Evolutionary conservation across 2,329 filamentous ascomycete species (phyloP), one percentile per base, ranked within the genome.

Genomic region (Alternaria gaisen): DNA sequence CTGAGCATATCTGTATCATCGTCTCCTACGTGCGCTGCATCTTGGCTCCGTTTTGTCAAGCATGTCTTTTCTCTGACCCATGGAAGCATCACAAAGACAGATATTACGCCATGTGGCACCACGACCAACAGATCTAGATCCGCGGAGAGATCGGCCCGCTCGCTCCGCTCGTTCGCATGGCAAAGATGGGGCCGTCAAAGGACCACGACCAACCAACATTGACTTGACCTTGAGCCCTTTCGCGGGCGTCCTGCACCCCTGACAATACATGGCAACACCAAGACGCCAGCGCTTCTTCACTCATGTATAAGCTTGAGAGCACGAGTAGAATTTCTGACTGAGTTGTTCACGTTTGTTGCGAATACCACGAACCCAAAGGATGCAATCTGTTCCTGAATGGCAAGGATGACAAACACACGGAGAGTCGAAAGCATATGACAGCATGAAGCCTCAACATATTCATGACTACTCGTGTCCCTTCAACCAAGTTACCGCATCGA

Each of bases 91-190:
- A 8, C 12, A 34, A 36, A 22, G 46, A 8, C 46, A 48, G 16
- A 10, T 7, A 48, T 34, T 48, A 48, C 32, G 18, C 46, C 30
- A 48, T 48, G 46, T 48, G 46, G 46, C 30, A 24, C 46, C 30
- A 48, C 46, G n/a, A 12, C 46, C 46, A 48, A 48, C 41, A 42
- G 22, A 52, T 36, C 30, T 9, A 44, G 16, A 43, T 53, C 32
- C 24, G 26, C 50, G 18, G 24, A 22, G 32, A 53, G 40, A 40
- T 46, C 40, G 56, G 38, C 50, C 56, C 56, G 53, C 56, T 32
- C 24, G 52, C 34, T 53, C 56, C 56, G 56, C 56, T n/a, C 20
- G 56, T 59, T 59, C 30, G 52, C 56, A 59, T 50, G 41, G 52
- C 26, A 55, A 56, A 41, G 30, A 59, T 36, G 44, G 52, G 51